Evolutionary conservation across 257 asterid genomes (phyloP), one percentile per base, ranked within the genome.

Genomic region (Plectranthus barbatus): DNA sequence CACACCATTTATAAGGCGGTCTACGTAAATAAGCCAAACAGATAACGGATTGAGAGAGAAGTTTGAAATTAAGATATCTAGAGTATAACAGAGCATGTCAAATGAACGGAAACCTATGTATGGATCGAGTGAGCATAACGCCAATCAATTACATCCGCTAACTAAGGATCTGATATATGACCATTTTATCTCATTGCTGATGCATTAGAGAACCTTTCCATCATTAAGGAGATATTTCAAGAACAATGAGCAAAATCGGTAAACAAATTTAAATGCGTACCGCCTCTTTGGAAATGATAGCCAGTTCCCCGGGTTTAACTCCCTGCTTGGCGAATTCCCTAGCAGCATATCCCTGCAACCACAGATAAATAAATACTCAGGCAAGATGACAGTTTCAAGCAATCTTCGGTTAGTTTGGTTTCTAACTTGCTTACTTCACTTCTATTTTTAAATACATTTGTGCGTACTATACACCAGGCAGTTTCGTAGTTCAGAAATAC

Each of bases 311-410:
- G 36, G 94, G 90, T 62, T 86, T 73, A 31, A 86, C 95, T 62
- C 97, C 97, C 79, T 85, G 99, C 73, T 89, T 89, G 60, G 84
- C 78, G n/a, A 92, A 92, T 62, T 92, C 97, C 58, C 96, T 78
- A 56, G 99, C 99, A 21, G 97, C 99, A 70, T 92, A 92, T 14
- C 99, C 97, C 99, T 92, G 84, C 69, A 61, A 60, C 23, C 58
- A 56, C 17, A 70, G 24, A 48, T 56, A 68, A 60, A 63, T 52
- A 52, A 23, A 46, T 23, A 26, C 21, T 29, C 59, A 68, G 12
- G 18, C 44, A 12, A 14, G 7, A 2, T 13, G n/a, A 18, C 29
- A 54, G 37, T 60, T 20, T 20, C 39, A 42, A 26, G 24, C 17
- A 41, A 55, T 14, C 34, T 18, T 37, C 12, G 7, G 56, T 29